Base-by-base conservation (phyloP, 1,284 basidiomycete genomes). In the Pisolithus thermaeus region DNA sequence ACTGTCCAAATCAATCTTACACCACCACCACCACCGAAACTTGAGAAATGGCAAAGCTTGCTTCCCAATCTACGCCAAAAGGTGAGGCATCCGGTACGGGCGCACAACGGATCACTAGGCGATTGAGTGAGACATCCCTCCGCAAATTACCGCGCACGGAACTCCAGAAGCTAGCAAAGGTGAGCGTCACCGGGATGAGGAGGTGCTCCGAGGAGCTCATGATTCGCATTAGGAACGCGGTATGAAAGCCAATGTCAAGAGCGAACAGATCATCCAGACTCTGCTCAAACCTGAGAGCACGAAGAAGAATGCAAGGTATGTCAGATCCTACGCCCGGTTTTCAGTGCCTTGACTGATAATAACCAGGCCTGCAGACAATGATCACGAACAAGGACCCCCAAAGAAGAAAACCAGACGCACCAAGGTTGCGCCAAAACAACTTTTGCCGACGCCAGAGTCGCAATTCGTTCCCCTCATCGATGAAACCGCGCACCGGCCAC, bases 111-210 rank as follows among this genome's bases (percentile, higher is more conserved):
- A 41, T 9, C 16, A 7, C 5, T 18, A 54, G 7, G 12, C 32
- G 32, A 14, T 30, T 59, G 30, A 56, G 50, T 32, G 57, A 63
- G 45, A 46, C 2, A 39, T 22, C 51, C 37, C 65, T 64, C 43
- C 62, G 56, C 46, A 63, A 61, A 27, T 54, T 66, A 7, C 20
- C 66, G 40, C 63, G 64, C 12, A 50, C 46, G 0, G 43, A 55
- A 23, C 61, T 64, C 28, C 62, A 64, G 44, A 67, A 66, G 23
- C 46, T 66, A 3, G 61, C 65, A 2, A 65, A 45, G 62, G 66
- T 68, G 47, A 7, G 53, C 8, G 6, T 41, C 22, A 12, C 12
- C 12, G 18, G 11, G 7, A 27, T 46, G 28, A 25, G 16, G 25
- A 18, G 7, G 12, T 30, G 14, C 42, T 16, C 38, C 41, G 18